Evolutionary conservation across 345 rosid genomes (phyloP), one percentile per base, ranked within the genome.

Genomic region (Firmiana major): DNA sequence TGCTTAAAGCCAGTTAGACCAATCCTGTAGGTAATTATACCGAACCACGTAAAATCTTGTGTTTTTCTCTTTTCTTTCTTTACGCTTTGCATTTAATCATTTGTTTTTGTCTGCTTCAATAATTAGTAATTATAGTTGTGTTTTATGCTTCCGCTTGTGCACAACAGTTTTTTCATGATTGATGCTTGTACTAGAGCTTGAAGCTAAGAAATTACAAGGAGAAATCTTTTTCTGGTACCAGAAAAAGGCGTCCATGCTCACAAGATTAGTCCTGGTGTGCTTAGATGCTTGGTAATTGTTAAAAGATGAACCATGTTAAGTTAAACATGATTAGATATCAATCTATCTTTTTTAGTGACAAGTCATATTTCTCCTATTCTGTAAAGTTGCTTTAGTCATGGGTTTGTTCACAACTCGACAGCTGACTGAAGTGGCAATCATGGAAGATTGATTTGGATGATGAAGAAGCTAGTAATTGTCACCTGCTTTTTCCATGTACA

Each of bases 181-280:
- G 22, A 58, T 63, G 54, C 19, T 31, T 40, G 64, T n/a, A 38
- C 83, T 91, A 65, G 92, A 90, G 15, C 85, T 70, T 78, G 94
- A 90, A 63, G 83, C 89, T 3, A 90, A 94, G 75, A 91, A 87
- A 81, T 79, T 90, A 22, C 94, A 90, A 79, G 91, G 98, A n/a
- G n/a, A n/a, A n/a, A n/a, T n/a, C n/a, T n/a, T n/a, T n/a, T n/a
- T n/a, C n/a, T n/a, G n/a, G n/a, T n/a, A n/a, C n/a, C n/a, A n/a
- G n/a, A n/a, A n/a, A n/a, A n/a, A n/a, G n/a, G n/a, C n/a, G n/a
- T n/a, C n/a, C n/a, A n/a, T n/a, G n/a, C n/a, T n/a, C n/a, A n/a
- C n/a, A n/a, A n/a, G n/a, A n/a, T n/a, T n/a, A 71, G 87, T 65
- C 97, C 92, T 4, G 90, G 88, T 66, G 88, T 87, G 57, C 87